phyloP scores from a whole-genome alignment of 163 green algal genomes.

The Scenedesmus sp. region DNA sequence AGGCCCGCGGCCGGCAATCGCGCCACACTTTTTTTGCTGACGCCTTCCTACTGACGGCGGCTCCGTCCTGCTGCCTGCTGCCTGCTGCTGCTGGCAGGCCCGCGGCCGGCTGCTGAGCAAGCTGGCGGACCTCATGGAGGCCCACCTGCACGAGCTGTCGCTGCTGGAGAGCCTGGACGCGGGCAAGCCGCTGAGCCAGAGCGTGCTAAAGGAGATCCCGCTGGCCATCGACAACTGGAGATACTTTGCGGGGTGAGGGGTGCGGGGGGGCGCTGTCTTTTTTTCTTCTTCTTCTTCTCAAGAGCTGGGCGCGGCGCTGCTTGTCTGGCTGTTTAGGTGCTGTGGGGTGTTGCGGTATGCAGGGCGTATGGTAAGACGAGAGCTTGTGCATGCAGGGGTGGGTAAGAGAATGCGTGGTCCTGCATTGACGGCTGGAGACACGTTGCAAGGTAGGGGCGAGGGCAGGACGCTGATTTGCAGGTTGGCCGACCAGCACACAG shows the following conservation, averaged over 20 bases:
- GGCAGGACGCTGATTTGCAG: too few species aligned
- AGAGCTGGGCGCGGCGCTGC: too few species aligned
- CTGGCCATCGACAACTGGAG: slow-evolving; percentile 60
- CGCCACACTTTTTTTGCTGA: too few species aligned
- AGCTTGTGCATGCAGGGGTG: slow-evolving; percentile 41
- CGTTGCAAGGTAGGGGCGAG: background rate
- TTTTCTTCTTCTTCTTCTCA: background rate
- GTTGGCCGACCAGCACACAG: too few species aligned
- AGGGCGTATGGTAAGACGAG: too few species aligned
- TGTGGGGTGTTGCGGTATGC: background rate
- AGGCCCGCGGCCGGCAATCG: too few species aligned
- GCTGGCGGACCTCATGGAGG: slow-evolving; percentile 80
- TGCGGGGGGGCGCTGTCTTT: background rate
- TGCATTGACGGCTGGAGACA: slow-evolving; percentile 59
- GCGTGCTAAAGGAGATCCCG: slow-evolving; percentile 58
- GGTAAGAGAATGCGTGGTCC: slow-evolving; percentile 56
- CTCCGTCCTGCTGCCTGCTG: slow-evolving; percentile 54
- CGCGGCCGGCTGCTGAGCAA: slow-evolving; percentile 72
- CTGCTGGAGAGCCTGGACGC: slow-evolving; percentile 72
- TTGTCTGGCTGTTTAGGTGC: background rate
- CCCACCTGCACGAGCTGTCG: slow-evolving; percentile 69
- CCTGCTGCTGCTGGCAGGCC: slow-evolving; percentile 59
- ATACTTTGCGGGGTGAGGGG: slow-evolving; percentile 50
- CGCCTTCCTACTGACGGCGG: too few species aligned
- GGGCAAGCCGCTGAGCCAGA: slow-evolving; percentile 62